Conservation (phyloP, 2,329 filamentous ascomycete genomes). For the Aspergillus jensenii region DNA sequence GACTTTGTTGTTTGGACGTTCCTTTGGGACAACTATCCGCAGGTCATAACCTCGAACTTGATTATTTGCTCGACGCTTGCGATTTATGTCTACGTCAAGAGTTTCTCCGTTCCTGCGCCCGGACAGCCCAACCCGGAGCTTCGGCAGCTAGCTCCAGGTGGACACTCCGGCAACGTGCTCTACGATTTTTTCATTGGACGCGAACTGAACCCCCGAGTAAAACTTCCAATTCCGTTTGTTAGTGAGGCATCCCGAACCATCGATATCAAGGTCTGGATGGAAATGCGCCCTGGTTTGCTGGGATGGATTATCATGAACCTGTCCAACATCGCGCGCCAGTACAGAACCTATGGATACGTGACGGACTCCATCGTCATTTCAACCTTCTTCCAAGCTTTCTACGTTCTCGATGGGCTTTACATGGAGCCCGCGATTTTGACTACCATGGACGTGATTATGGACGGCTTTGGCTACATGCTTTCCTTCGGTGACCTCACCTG, state of each 20-base stretch:
- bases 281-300: constrained; percentile 87
- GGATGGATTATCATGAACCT: constrained; percentile 86
- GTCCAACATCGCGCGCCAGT: constrained; percentile 83
- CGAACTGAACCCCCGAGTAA: constrained; percentile 86
- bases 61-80: constrained; percentile 72
- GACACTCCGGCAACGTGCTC: constrained; percentile 76
- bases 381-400: constrained; percentile 73
- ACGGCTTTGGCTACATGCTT: constrained; percentile 95
- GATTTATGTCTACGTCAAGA: constrained; percentile 75
- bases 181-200: constrained; percentile 98
- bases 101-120: constrained; percentile 70
- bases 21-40: constrained; percentile 86
- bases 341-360: constrained; percentile 76
- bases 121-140: constrained; percentile 65
- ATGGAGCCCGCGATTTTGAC: constrained; percentile 88
- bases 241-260: constrained; percentile 63
- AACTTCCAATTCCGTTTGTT: constrained; percentile 65
- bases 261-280: constrained; percentile 87
- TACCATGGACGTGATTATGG: constrained; percentile 89
- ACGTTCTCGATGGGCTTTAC: constrained; percentile 79
- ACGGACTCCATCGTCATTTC: constrained; percentile 85
- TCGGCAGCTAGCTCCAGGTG: constrained; percentile 79
- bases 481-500: constrained; percentile 89
- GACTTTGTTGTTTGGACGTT: constrained; percentile 89
- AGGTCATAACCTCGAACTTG: constrained; percentile 80